Conservation (phyloP, 116 monocot genomes). For the Zostera marina region DNA sequence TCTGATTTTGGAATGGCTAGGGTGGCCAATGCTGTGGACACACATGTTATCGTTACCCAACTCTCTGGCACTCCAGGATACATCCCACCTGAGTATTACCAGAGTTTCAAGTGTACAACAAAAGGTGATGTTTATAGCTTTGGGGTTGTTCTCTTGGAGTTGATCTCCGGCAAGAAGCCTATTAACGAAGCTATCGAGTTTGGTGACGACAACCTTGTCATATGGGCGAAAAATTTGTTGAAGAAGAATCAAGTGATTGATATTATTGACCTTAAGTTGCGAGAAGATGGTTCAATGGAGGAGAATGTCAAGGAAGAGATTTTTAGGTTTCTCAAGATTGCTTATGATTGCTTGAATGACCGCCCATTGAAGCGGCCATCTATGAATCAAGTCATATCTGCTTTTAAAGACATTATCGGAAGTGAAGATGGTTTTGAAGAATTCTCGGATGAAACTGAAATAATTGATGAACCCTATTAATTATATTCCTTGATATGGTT, state of each 20-base stretch:
- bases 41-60: conserved; percentile 81
- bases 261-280: conserved; percentile 51
- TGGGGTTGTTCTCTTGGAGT: conserved; percentile 77
- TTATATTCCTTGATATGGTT: conserved; percentile 8
- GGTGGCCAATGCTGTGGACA: conserved; percentile 62
- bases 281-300: conserved; percentile 12
- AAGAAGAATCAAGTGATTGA: conserved; percentile 46
- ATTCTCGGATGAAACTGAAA: conserved; percentile 19
- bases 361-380: conserved; percentile 57
- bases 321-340: conserved; percentile 50
- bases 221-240: conserved; percentile 71
- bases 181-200: conserved; percentile 55
- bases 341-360: conserved; percentile 69
- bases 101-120: conserved; percentile 86
- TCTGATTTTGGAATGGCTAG: conserved; percentile 96
- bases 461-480: conserved; percentile 54
- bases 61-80: conserved; percentile 90
- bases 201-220: conserved; percentile 82
- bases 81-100: conserved; percentile 94
- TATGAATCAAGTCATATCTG: conserved; percentile 85
- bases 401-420: conserved; percentile 66
- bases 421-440: conserved; percentile 47
- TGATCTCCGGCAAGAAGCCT: conserved; percentile 66
- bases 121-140: conserved; percentile 91
- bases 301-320: no score